Evolutionary conservation across 495 filamentous ascomycete genomes (phyloP), one percentile per base, ranked within the genome.

Genomic region (Penicillium arizonense): DNA sequence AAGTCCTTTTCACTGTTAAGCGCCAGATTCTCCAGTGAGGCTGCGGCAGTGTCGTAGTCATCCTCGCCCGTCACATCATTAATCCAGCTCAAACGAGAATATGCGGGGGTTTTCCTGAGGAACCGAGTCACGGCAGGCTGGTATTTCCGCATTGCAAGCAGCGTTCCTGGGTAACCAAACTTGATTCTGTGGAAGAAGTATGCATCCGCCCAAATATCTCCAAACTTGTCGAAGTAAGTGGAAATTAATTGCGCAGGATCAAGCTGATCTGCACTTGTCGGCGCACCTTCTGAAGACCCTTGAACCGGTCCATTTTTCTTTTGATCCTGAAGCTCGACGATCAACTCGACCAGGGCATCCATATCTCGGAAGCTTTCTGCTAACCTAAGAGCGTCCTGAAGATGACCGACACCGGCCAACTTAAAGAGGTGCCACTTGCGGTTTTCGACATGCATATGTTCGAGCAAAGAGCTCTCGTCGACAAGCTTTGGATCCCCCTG

Each of bases 71-170:
- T 70, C 16, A 96, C 82, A 60, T 96, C 91, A 68, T 97, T 93
- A 69, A 98, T 93, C 94, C 94, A 98, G 35, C 86, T 79, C n/a
- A 97, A 68, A 58, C 88, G 89, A 35, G 84, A 82, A 40, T 89
- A 85, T 55, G 82, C 70, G 9, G 82, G 80, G 56, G 85, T 78
- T 24, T 77, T 81, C 28, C 87, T 82, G 39, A 97, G 74, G 61
- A 90, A 97, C 28, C 73, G 75, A 10, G 91, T 96, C 20, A 91
- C 74, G 55, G 82, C 83, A 26, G 73, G 65, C 63, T 85, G 83
- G 55, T 85, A 84, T 37, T 87, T 85, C 23, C 81, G 69, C 69
- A 72, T 70, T 9, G 70, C 79, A 52, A 99, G 79, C 28, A 97
- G 77, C 0, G 77, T 75, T 24, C 83, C 79, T 8, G 90, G 75